Conservation (phyloP, 192 early-diverging fungal species). For the Coemansia sp. region DNA sequence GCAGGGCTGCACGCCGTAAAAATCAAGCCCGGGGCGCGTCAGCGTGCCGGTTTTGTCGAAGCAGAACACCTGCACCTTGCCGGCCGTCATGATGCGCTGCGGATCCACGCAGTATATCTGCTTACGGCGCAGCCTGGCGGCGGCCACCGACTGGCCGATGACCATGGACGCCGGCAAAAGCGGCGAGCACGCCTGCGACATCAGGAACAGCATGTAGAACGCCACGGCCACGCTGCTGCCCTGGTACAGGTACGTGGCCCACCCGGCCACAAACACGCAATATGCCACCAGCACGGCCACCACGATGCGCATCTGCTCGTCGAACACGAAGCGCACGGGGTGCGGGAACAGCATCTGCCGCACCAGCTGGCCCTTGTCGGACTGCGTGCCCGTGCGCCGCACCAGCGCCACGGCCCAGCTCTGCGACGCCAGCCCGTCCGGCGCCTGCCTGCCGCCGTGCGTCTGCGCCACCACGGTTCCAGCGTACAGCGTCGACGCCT, state of each 20-base stretch:
- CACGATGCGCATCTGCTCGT: constrained; percentile 73
- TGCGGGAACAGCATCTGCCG: constrained; percentile 73
- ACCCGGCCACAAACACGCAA: constrained; percentile 58
- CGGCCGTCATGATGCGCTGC: constrained; percentile 58
- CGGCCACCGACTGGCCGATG: constrained; percentile 60
- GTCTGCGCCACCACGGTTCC: constrained; percentile 63
- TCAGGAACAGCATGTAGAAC: constrained; percentile 65
- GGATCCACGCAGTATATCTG: constrained; percentile 63
- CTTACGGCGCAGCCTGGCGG: constrained; percentile 51
- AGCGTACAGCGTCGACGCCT: constrained; percentile 62
- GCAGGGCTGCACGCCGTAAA: constrained; percentile 40
- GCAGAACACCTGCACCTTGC: constrained; percentile 63
- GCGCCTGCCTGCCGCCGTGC: constrained; percentile 57
- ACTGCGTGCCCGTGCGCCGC: constrained; percentile 55
- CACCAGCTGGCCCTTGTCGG: constrained; percentile 67
- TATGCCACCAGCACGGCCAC: constrained; percentile 63
- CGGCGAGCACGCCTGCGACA: constrained; percentile 67
- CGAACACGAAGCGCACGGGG: constrained; percentile 70
- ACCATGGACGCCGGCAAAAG: constrained; percentile 63
- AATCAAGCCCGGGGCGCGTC: constrained; percentile 63
- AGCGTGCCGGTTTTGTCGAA: constrained; percentile 71
- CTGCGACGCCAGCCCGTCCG: constrained; percentile 58
- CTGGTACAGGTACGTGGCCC: constrained; percentile 57
- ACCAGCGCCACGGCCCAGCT: constrained; percentile 45
- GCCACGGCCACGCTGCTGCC: constrained; percentile 54